Evolutionary conservation across 306 rosid genomes (phyloP), one percentile per base, ranked within the genome.

Genomic region (Casuarina equisetifolia): DNA sequence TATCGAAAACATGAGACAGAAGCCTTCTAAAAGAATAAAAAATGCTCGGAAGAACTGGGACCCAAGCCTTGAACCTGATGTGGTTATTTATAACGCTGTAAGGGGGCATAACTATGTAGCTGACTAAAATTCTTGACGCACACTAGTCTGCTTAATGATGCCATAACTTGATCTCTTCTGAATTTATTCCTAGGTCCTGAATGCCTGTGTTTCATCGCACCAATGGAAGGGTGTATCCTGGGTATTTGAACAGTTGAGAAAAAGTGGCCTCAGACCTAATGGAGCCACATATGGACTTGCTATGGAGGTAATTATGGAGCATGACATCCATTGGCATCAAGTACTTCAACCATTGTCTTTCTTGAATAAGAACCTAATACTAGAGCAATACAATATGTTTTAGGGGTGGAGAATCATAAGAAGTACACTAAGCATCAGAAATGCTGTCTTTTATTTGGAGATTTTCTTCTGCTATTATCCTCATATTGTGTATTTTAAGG

Each of bases 251-350:
- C 90, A 90, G 82, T 74, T 94, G 79, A 84, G 84, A 78, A 84
- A 76, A 82, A 83, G 78, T 85, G 93, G 93, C 59, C 78, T 87
- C 79, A 90, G 85, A 86, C 97, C 98, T 76, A 88, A 89, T 50
- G 97, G 95, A 70, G 92, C 97, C 71, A 92, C 91, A 38, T 88
- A 83, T 82, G 98, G 98, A 83, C 98, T 94, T 84, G 88, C 93
- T 48, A 94, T 94, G 98, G 98, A 94, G 95, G 98, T 94, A 91
- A 78, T 71, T 81, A 66, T 75, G 57, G 69, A 83, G 80, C 42
- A 51, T 63, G 25, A 48, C 55, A 74, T 70, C 43, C 80, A 20
- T 68, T 8, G 15, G 70, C 57, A 3, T 71, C 57, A 76, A 79
- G 78, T 75, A 50, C 75, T 61, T 78, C 51, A 45, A 81, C 48